A percentile compares a stretch with the other conserved stretches of the same genome.
These are phyloP conservation scores for Erigeron canadensis DNA, from an alignment of 129 eudicot species.

Conservation along the genomic window DNA sequence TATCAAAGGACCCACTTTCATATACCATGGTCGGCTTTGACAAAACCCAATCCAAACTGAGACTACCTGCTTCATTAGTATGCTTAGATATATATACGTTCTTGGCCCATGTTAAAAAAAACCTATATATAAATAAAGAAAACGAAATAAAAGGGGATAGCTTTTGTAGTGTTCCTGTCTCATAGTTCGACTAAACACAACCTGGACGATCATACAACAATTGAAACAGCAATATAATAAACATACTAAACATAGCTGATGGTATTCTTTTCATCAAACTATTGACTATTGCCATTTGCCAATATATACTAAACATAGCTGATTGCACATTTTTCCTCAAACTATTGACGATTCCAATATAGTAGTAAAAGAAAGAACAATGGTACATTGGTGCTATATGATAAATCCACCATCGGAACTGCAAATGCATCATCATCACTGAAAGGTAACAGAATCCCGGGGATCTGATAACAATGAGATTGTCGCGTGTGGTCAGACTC, in stretches of 20 bases:
- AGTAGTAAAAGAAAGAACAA: background rate
- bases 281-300: background rate
- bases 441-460: background rate
- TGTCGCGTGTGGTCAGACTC: background rate
- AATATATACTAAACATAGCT: too few species aligned
- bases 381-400: background rate
- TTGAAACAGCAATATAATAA: constrained; percentile 10
- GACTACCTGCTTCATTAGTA: too few species aligned
- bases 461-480: background rate
- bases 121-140: background rate
- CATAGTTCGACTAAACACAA: constrained; percentile 7
- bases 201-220: background rate
- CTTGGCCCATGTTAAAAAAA: too few species aligned
- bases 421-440: background rate
- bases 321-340: background rate
- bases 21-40: too few species aligned
- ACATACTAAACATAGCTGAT: background rate
- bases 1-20: too few species aligned
- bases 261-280: constrained; percentile 23
- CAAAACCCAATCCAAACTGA: too few species aligned
- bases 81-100: too few species aligned
- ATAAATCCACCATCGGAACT: constrained; percentile 1
- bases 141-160: background rate
- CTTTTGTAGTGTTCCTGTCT: background rate
- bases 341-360: background rate